These are phyloP conservation scores for Filobasidium uniguttulatum DNA, from an alignment of 1,284 basidiomycete genomes.

Conservation along the genomic window DNA sequence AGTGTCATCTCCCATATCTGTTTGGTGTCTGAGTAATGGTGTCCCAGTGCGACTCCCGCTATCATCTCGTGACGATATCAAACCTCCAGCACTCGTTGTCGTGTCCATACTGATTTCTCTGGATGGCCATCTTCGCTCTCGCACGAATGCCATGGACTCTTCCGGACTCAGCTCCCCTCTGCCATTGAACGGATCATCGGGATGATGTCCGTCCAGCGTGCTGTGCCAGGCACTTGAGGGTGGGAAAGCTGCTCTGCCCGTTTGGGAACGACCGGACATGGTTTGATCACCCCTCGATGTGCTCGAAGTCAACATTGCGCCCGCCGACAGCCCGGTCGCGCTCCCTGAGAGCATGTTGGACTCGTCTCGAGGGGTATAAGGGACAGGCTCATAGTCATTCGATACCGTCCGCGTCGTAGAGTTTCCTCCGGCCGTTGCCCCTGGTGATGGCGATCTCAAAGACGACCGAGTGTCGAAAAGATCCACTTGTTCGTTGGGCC, in stretches of 20 bases:
- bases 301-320: no score
- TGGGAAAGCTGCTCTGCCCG: no score
- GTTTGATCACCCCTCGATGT: no score
- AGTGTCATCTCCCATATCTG: no score
- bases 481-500: neutral
- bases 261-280: no score
- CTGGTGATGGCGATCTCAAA: neutral
- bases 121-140: neutral
- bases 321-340: no score
- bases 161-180: constrained; percentile 1
- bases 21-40: neutral
- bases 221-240: no score
- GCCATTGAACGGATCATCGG: constrained; percentile 3
- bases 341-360: no score
- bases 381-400: neutral
- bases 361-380: neutral
- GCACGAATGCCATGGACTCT: constrained; percentile 1
- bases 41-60: neutral
- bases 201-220: neutral
- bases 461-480: neutral
- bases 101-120: neutral
- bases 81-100: neutral
- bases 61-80: neutral
- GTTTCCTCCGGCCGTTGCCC: neutral
- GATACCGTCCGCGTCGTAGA: neutral